A percentile compares a stretch with the other conserved stretches of the same genome.
phyloP scores from a whole-genome alignment of 805 yeast species.

The Ogataea thermomethanolica region DNA sequence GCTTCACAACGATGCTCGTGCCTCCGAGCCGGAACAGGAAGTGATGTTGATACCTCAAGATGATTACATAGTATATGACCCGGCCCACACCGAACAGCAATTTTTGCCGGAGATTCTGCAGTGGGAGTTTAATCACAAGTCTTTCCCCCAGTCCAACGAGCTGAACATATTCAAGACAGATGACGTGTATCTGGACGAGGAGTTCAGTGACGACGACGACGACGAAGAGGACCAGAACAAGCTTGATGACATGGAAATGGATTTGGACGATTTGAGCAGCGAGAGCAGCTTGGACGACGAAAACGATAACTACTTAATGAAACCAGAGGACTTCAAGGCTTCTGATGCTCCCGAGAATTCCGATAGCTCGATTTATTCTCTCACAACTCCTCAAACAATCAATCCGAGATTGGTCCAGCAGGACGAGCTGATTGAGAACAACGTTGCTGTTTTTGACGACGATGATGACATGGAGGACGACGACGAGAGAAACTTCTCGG shows the following conservation, averaged over 20 bases:
- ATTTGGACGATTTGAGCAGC: conserved; percentile 28
- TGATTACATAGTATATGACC: conserved; percentile 25
- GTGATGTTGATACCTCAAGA: conserved; percentile 33
- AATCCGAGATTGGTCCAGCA: conserved; percentile 25
- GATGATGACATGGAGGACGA: conserved; percentile 19
- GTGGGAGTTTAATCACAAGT: conserved; percentile 26
- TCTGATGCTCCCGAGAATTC: conserved; percentile 23
- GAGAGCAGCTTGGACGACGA: conserved; percentile 26
- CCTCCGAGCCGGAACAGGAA: conserved; percentile 20
- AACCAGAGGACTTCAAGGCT: conserved; percentile 10
- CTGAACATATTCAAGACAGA: conserved; percentile 31
- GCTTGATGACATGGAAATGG: conserved; percentile 32
- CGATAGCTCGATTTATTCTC: conserved; percentile 26
- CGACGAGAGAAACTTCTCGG: conserved; percentile 21
- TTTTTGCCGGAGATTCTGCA: conserved; percentile 28
- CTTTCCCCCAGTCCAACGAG: conserved; percentile 32
- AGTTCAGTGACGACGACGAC: conserved; percentile 32
- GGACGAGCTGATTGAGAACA: conserved; percentile 8
- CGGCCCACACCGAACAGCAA: conserved; percentile 23
- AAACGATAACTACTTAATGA: conserved; percentile 22
- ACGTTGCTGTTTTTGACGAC: conserved; percentile 16
- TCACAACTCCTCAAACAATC: conserved; percentile 28
- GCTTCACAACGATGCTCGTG: conserved; percentile 3
- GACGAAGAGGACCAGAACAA: conserved; percentile 30
- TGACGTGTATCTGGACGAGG: conserved; percentile 29